phyloP scores from a whole-genome alignment of 768 basidiomycete species.

The Tricholomella constricta region DNA sequence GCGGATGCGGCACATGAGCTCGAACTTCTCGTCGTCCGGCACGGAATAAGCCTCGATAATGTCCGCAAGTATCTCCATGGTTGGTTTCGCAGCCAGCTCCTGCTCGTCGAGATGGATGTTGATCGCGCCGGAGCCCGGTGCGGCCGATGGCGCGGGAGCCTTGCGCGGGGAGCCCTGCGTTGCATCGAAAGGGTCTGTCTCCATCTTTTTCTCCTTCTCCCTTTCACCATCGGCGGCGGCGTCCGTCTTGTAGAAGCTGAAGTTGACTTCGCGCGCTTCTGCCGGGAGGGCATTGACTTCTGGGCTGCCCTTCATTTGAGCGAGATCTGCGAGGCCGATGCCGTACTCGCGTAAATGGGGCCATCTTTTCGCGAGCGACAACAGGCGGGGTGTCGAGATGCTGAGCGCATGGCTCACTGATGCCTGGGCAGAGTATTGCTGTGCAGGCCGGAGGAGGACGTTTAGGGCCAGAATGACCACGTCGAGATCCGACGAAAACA shows the following conservation, averaged over 20 bases:
- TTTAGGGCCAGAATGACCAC: conserved; percentile 82
- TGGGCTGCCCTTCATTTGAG: conserved; percentile 50
- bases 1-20: conserved; percentile 85
- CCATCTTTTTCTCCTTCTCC: conserved; percentile 49
- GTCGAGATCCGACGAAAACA: conserved; percentile 88
- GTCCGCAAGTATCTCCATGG: conserved; percentile 81
- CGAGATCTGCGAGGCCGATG: conserved; percentile 73
- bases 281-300: conserved; percentile 64
- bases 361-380: conserved; percentile 85
- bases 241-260: conserved; percentile 77
- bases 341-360: conserved; percentile 80
- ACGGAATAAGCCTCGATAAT: conserved; percentile 65
- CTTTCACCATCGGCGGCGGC: conserved; percentile 27
- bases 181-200: conserved; percentile 45
- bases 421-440: conserved; percentile 90
- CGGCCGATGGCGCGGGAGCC: conserved; percentile 29
- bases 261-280: conserved; percentile 78
- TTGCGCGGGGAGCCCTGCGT: conserved; percentile 53
- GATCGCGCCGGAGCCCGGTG: conserved; percentile 51
- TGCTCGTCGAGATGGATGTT: conserved; percentile 64
- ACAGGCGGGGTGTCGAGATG: conserved; percentile 78
- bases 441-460: conserved; percentile 87
- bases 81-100: conserved; percentile 57
- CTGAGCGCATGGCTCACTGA: conserved; percentile 82
- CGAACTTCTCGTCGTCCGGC: conserved; percentile 83